A percentile compares a stretch with the other conserved stretches of the same genome.
Evolutionary conservation across 1,284 basidiomycete species (phyloP).

Genomic region (Puccinia polysora): DNA sequence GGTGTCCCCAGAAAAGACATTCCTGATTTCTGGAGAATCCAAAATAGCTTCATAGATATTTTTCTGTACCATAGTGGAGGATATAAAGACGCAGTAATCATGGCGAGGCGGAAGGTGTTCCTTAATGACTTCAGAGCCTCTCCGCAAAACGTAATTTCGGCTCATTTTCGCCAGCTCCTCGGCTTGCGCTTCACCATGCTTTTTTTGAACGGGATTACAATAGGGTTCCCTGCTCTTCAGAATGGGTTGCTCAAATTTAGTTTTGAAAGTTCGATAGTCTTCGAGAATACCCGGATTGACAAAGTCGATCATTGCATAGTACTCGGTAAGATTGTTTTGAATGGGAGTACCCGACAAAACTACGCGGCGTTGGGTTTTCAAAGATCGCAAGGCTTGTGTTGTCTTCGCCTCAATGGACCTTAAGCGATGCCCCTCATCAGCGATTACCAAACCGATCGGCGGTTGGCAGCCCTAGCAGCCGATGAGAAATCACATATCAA

Average conservation of each 20-base stretch:
- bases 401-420: slow-evolving; percentile 92
- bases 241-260: slow-evolving; percentile 81
- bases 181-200: slow-evolving; percentile 66
- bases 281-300: slow-evolving; percentile 82
- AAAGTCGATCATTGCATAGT: slow-evolving; percentile 95
- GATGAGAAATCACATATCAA: not conserved
- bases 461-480: slow-evolving; percentile 57
- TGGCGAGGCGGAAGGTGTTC: slow-evolving; percentile 85
- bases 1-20: slow-evolving; percentile 64
- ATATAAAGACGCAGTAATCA: slow-evolving; percentile 88
- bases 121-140: slow-evolving; percentile 71
- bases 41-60: slow-evolving; percentile 74
- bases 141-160: slow-evolving; percentile 79
- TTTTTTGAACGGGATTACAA: slow-evolving; percentile 66
- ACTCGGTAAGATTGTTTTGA: slow-evolving; percentile 88
- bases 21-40: slow-evolving; percentile 64
- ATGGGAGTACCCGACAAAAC: slow-evolving; percentile 92
- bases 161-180: slow-evolving; percentile 64
- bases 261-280: slow-evolving; percentile 50
- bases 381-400: slow-evolving; percentile 68
- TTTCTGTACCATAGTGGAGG: slow-evolving; percentile 73
- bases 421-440: slow-evolving; percentile 93
- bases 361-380: slow-evolving; percentile 46
- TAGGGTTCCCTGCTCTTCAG: slow-evolving; percentile 76
- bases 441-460: slow-evolving; percentile 85